These are phyloP conservation scores for Rhizophora mangle DNA, from an alignment of 345 rosid genomes.

Conservation along the genomic window DNA sequence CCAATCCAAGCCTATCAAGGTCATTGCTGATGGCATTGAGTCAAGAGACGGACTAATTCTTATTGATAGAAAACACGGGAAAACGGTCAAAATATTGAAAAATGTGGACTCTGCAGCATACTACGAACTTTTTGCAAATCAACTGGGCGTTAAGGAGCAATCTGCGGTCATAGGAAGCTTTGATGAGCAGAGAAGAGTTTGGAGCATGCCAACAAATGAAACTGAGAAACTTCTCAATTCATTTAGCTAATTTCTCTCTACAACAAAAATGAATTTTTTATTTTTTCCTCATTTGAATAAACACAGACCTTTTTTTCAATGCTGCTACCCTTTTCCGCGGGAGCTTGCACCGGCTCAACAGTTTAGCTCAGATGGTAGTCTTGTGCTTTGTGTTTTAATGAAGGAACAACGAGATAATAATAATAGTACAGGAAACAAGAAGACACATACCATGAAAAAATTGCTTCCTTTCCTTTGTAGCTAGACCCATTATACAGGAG, in stretches of 20 bases:
- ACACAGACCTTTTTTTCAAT: constrained; percentile 4
- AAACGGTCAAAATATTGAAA: constrained; percentile 42
- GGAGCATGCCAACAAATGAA: constrained; percentile 47
- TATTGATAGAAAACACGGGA: constrained; percentile 42
- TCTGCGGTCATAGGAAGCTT: constrained; percentile 75
- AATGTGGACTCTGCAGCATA: constrained; percentile 37
- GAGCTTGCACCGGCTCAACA: not conserved
- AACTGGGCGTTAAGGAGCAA: constrained; percentile 46
- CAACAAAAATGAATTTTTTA: constrained; percentile 10
- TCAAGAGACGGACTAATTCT: constrained; percentile 52
- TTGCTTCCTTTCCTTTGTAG: not conserved
- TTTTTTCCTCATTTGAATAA: not conserved
- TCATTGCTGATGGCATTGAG: constrained; percentile 52
- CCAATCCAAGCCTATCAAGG: constrained; percentile 39
- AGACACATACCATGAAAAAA: not conserved
- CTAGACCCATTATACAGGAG: not conserved
- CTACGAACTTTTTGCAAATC: constrained; percentile 42
- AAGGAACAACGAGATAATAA: not conserved
- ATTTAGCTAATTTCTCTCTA: constrained; percentile 3
- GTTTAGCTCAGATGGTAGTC: not conserved
- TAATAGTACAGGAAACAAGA: not conserved
- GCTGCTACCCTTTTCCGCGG: not conserved
- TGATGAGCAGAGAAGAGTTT: constrained; percentile 59
- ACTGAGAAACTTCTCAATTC: constrained; percentile 12
- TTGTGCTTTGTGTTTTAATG: not conserved